Percentiles rank a stretch among this genome's conserved stretches.
These are phyloP conservation scores for Oryza rufipogon DNA, from an alignment of 176 grass and related monocot genomes.

Conservation along the genomic window DNA sequence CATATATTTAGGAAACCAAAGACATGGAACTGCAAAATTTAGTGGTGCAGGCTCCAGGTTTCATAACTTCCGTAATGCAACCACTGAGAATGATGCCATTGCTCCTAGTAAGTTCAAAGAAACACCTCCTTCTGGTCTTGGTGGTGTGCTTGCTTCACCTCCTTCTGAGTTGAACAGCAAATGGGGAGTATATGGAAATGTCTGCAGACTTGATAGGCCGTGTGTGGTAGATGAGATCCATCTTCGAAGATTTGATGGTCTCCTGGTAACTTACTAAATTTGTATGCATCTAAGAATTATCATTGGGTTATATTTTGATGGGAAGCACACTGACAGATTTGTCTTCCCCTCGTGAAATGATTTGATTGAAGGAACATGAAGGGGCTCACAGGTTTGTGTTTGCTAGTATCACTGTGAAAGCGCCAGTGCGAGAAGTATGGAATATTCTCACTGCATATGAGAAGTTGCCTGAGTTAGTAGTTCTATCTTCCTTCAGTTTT, in stretches of 20 bases:
- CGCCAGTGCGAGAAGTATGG: conserved; percentile 95
- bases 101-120: conserved; percentile 54
- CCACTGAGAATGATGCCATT: conserved; percentile 38
- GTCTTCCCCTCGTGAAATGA: conserved; percentile 37
- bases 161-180: conserved; percentile 53
- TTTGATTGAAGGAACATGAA: conserved; percentile 82
- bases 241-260: conserved; percentile 93
- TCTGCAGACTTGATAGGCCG: conserved; percentile 81
- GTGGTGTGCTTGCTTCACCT: conserved; percentile 46
- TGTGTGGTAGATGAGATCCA: conserved; percentile 95
- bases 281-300: conserved; percentile 18
- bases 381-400: conserved; percentile 90
- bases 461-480: conserved; percentile 79
- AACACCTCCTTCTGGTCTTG: conserved; percentile 40
- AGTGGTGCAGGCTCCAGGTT: conserved; percentile 29
- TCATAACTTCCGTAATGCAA: conserved; percentile 27
- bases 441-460: conserved; percentile 90
- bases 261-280: conserved; percentile 67
- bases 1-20: conserved; percentile 66
- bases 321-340: conserved; percentile 37
- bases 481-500: conserved; percentile 41
- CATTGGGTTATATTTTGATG: conserved; percentile 14
- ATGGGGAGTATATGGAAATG: conserved; percentile 96
- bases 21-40: conserved; percentile 43
- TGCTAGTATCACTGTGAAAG: conserved; percentile 95